phyloP scores from a whole-genome alignment of 2,329 filamentous ascomycete genomes.

The Cladosporium cucumerinum region DNA sequence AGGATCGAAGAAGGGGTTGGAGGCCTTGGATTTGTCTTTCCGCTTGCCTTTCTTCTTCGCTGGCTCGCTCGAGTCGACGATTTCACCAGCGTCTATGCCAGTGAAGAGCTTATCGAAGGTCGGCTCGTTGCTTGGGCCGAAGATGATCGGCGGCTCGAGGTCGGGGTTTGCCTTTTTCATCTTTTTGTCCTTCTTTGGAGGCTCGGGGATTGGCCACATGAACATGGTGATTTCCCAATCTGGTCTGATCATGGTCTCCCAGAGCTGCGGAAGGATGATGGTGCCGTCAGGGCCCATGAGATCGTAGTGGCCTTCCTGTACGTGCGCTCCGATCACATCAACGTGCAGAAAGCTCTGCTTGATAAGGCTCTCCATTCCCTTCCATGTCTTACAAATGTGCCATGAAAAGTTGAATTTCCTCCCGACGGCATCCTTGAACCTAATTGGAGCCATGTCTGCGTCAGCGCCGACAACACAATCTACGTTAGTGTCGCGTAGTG shows the following conservation, averaged over 20 bases:
- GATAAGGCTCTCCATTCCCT: constrained; percentile 50
- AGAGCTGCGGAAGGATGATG: constrained; percentile 50
- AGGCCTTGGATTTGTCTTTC: neutral
- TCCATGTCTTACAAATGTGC: constrained; percentile 68
- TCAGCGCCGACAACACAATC: constrained; percentile 46
- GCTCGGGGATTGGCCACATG: constrained; percentile 47
- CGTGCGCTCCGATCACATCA: constrained; percentile 45
- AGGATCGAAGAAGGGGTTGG: neutral
- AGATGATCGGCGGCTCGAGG: neutral
- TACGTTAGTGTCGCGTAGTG: constrained; percentile 41
- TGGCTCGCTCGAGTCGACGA: neutral
- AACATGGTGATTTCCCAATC: constrained; percentile 49
- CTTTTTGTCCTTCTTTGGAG: constrained; percentile 19
- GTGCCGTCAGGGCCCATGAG: constrained; percentile 47
- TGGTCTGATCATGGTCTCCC: constrained; percentile 48
- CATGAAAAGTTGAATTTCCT: constrained; percentile 92
- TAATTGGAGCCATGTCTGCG: constrained; percentile 69
- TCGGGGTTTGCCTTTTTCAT: constrained; percentile 8
- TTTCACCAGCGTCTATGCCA: neutral
- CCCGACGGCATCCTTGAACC: constrained; percentile 87
- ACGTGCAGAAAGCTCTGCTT: constrained; percentile 50
- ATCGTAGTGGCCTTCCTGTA: constrained; percentile 47
- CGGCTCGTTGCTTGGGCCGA: neutral
- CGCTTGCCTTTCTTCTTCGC: constrained; percentile 6
- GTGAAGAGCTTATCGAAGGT: constrained; percentile 18